Percentiles rank a stretch among this genome's conserved stretches.
These are phyloP conservation scores for Backusella macrospora DNA, from an alignment of 192 early-diverging fungal genomes.

Conservation along the genomic window DNA sequence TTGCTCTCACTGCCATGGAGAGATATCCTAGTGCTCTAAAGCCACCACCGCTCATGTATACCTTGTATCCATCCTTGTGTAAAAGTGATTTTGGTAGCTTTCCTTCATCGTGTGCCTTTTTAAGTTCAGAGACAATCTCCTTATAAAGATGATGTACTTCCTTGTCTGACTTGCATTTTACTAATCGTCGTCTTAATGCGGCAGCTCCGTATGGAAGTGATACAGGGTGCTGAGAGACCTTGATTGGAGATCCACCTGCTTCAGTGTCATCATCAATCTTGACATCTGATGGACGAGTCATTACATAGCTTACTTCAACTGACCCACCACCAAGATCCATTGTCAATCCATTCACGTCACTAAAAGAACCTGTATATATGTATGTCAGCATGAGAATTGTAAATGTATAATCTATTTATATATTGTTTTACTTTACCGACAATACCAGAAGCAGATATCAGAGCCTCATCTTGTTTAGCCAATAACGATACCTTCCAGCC, in stretches of 20 bases:
- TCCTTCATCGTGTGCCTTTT: conserved; percentile 34
- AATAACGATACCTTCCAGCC: conserved; percentile 47
- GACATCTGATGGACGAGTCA: not conserved
- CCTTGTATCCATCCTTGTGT: conserved; percentile 39
- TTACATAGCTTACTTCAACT: conserved; percentile 58
- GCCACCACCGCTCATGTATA: conserved; percentile 61
- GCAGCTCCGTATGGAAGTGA: conserved; percentile 58
- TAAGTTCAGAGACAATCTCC: conserved; percentile 41
- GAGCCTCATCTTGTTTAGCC: conserved; percentile 50
- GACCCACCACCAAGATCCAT: conserved; percentile 65
- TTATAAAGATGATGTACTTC: conserved; percentile 25
- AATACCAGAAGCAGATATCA: conserved; percentile 54
- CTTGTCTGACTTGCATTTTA: conserved; percentile 31
- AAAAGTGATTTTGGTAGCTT: conserved; percentile 22
- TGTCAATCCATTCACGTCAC: conserved; percentile 52
- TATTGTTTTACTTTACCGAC: conserved; percentile 39
- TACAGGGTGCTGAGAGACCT: conserved; percentile 34
- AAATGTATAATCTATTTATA: not conserved
- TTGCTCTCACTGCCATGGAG: conserved; percentile 48
- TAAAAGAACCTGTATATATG: conserved; percentile 42
- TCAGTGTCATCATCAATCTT: not conserved
- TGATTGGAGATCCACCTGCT: conserved; percentile 21
- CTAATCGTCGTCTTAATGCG: conserved; percentile 46
- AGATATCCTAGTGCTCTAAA: conserved; percentile 57
- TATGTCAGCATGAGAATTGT: not conserved